Base-by-base conservation (phyloP, 2,329 filamentous ascomycete species). In the Rugonectria rugulosa region DNA sequence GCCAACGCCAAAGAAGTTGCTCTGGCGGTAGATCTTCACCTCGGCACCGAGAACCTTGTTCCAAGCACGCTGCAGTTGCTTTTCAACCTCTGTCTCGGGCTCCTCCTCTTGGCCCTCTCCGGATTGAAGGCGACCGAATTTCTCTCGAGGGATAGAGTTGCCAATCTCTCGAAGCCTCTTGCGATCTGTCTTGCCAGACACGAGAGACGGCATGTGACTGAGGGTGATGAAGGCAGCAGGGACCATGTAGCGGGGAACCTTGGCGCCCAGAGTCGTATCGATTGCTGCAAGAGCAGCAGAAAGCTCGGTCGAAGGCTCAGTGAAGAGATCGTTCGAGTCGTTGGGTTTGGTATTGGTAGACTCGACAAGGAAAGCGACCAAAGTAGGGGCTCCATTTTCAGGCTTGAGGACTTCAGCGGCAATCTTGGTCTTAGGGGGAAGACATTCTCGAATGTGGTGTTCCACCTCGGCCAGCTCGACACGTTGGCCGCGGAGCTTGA, bases 391-490 rank as follows among this genome's bases (percentile, higher is more conserved):
- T 74, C 47, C 77, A 70, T 58, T 65, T 8, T 56, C 77, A 66
- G 14, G 70, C 65, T 21, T 75, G 56, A 81, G 78, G 20, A 81
- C 77, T 53, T 83, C 81, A 3, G 78, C 78, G 0, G 75, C 77
- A 0, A 81, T 76, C 34, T 73, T 74, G 2, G 74, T 75, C 0
- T 72, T 73, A 0, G 70, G 54, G 0, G 77, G 75, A 10, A 83
- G 64, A 3, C 59, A 34, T 19, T 72, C 69, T 8, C 73, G 71
- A 54, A 82, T 75, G 54, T 82, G 75, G 53, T 79, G 77, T 60
- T 82, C 81, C 5, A 83, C 79, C 60, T 83, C 80, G 1, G 78
- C 77, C 15, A 87, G 75, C 71, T 87, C 89, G 48, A 88, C 81
- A 47, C 87, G n/a, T n/a, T n/a, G n/a, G n/a, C n/a, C n/a, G n/a